Conservation (phyloP, 306 rosid species). For the Herpetospermum pedunculosum region DNA sequence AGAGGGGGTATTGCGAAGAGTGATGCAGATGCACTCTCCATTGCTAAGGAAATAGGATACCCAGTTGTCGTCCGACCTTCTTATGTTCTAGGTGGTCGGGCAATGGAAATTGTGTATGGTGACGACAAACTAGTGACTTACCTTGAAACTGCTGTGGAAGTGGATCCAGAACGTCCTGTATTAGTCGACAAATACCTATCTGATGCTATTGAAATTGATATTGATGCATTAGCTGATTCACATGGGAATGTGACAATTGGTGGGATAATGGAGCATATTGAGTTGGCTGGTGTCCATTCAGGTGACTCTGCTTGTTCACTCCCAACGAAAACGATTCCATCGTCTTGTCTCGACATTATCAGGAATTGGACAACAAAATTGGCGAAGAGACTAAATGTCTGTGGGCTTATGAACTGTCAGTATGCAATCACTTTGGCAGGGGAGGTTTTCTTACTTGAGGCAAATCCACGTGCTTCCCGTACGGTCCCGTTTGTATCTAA, state of each 20-base stretch:
- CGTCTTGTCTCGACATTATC: constrained; percentile 64
- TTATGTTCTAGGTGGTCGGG: constrained; percentile 95
- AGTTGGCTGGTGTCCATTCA: constrained; percentile 97
- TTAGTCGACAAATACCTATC: constrained; percentile 76
- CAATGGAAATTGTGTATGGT: constrained; percentile 89
- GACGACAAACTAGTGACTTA: constrained; percentile 67
- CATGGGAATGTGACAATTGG: constrained; percentile 92
- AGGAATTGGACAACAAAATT: constrained; percentile 77
- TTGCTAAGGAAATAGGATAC: constrained; percentile 76
- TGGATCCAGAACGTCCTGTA: constrained; percentile 95
- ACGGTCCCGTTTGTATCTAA: constrained; percentile 94
- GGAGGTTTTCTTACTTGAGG: constrained; percentile 84
- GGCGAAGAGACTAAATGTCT: constrained; percentile 69
- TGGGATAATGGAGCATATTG: constrained; percentile 99
- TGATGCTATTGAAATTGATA: constrained; percentile 85
- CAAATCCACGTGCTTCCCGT: constrained; percentile 91
- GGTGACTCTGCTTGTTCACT: constrained; percentile 94
- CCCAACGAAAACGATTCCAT: constrained; percentile 68
- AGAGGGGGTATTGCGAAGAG: constrained; percentile 98
- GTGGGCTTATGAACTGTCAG: constrained; percentile 97
- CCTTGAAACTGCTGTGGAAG: constrained; percentile 89
- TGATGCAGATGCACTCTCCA: constrained; percentile 70
- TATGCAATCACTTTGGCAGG: constrained; percentile 73
- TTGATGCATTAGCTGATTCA: constrained; percentile 94
- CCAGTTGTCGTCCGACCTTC: constrained; percentile 96